phyloP scores from a whole-genome alignment of 768 basidiomycete genomes.

The Hemileccinum impolitum region DNA sequence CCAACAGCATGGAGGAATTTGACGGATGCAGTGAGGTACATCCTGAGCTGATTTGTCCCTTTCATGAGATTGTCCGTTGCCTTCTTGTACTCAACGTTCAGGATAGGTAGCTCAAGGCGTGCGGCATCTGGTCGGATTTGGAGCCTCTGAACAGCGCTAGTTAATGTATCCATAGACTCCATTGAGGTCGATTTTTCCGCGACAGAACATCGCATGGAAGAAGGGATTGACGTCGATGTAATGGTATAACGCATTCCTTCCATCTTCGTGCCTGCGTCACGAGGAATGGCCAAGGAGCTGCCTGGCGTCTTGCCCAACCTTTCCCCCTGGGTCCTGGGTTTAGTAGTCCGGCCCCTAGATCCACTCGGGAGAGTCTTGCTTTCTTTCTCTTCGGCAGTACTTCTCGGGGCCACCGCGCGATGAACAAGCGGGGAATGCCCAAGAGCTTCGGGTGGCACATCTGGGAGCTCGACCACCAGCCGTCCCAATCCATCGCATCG shows the following conservation, averaged over 20 bases:
- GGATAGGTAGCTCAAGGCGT: conserved; percentile 4
- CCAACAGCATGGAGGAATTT: conserved; percentile 7
- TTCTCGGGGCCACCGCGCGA: not conserved
- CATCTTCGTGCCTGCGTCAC: too few relatives aligned
- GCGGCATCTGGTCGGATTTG: not conserved
- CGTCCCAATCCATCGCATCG: conserved; percentile 6
- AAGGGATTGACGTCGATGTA: too few relatives aligned
- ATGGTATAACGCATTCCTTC: too few relatives aligned
- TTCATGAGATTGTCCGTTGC: not conserved
- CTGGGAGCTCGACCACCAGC: not conserved
- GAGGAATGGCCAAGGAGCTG: not conserved
- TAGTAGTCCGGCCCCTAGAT: too few relatives aligned
- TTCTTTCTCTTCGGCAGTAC: too few relatives aligned
- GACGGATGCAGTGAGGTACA: conserved; percentile 7
- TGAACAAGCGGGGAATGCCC: not conserved
- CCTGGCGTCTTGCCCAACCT: too few relatives aligned
- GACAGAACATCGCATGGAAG: too few relatives aligned
- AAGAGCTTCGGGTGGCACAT: not conserved
- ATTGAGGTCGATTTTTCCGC: too few relatives aligned
- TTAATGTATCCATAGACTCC: too few relatives aligned
- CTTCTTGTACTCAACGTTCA: conserved; percentile 5
- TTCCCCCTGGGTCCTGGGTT: not conserved
- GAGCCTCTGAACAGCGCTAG: too few relatives aligned
- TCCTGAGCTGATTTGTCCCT: conserved; percentile 6
- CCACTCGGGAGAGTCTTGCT: too few relatives aligned